Percentiles rank a stretch among this genome's conserved stretches.
These are phyloP conservation scores for Diospyros kaki DNA, from an alignment of 148 eudicot genomes.

Conservation along the genomic window DNA sequence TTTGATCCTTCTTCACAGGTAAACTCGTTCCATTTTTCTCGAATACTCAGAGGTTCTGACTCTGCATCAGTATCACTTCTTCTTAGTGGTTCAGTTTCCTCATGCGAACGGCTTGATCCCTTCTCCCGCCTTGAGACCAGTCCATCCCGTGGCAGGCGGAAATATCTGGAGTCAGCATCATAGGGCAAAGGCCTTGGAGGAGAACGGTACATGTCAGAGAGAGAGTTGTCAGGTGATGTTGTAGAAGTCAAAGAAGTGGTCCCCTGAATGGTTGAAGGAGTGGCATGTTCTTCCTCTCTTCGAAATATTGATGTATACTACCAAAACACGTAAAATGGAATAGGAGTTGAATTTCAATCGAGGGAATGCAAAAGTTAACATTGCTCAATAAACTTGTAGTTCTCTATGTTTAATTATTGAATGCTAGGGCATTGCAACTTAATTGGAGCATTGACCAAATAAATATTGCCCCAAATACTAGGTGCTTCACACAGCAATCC, in stretches of 20 bases:
- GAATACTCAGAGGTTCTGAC: conserved; percentile 46
- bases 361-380: neutral
- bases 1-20: conserved; percentile 63
- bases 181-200: conserved; percentile 93
- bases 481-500: neutral
- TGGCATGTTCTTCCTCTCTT: conserved; percentile 63
- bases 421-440: neutral
- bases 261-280: conserved; percentile 68
- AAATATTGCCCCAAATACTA: neutral
- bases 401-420: neutral
- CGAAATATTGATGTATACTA: conserved; percentile 83
- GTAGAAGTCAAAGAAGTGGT: conserved; percentile 51
- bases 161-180: conserved; percentile 69
- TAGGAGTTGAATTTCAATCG: neutral
- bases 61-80: conserved; percentile 59
- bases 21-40: conserved; percentile 57
- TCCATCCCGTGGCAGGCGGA: conserved; percentile 66
- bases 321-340: conserved; percentile 3
- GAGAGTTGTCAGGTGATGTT: conserved; percentile 51
- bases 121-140: conserved; percentile 75
- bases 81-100: conserved; percentile 68
- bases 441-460: neutral
- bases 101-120: conserved; percentile 72
- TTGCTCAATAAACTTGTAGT: neutral
- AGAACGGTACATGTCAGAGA: conserved; percentile 71